Conservation (phyloP, 345 rosid genomes). For the Dimocarpus longan region DNA sequence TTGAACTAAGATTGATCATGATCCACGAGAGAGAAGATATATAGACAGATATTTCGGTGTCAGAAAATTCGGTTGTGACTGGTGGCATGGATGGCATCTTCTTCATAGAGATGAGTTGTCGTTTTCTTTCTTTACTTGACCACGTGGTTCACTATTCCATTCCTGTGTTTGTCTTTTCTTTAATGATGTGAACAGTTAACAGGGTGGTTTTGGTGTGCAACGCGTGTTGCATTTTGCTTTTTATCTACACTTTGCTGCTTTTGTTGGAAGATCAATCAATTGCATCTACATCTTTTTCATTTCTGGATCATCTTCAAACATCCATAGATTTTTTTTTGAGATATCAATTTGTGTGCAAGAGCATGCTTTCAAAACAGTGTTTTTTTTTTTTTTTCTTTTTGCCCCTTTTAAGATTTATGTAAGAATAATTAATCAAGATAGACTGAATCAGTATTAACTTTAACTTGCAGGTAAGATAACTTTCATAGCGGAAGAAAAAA, state of each 20-base stretch:
- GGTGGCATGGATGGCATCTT: constrained; percentile 1
- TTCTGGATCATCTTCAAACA: not conserved
- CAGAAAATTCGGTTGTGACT: constrained; percentile 2
- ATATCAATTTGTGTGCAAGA: too few relatives aligned
- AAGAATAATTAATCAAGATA: too few relatives aligned
- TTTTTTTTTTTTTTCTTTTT: too few relatives aligned
- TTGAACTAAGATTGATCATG: constrained; percentile 3
- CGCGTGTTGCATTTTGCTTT: not conserved
- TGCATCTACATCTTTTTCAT: not conserved
- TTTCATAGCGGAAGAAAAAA: too few relatives aligned
- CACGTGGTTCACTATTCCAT: too few relatives aligned
- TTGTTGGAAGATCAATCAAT: not conserved
- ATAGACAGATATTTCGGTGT: not conserved
- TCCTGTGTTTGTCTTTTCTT: not conserved
- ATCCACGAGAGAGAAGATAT: not conserved
- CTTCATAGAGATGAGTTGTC: not conserved
- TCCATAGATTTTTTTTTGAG: not conserved
- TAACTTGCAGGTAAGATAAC: too few relatives aligned
- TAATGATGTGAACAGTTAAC: too few relatives aligned
- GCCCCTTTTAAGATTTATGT: too few relatives aligned
- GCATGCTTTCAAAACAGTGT: not conserved
- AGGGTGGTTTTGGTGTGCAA: not conserved
- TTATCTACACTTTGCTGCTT: not conserved
- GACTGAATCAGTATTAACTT: too few relatives aligned
- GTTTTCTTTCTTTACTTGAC: not conserved